Conservation (phyloP, 306 rosid genomes). For the Vicia villosa region DNA sequence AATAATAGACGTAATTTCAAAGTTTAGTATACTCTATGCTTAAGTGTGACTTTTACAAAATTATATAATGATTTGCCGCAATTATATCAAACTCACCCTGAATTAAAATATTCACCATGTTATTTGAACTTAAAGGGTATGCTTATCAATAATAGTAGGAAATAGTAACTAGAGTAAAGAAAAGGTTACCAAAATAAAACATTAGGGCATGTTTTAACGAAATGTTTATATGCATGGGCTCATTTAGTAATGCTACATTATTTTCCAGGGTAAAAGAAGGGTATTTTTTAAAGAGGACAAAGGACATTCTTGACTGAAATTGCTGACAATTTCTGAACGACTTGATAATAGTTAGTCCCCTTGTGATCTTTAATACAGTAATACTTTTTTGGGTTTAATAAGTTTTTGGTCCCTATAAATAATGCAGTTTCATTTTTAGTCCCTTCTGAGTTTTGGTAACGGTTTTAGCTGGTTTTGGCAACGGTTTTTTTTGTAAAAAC, state of each 20-base stretch:
- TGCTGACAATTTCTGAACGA: neutral
- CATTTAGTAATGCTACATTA: neutral
- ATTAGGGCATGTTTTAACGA: neutral
- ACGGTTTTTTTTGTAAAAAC: no score
- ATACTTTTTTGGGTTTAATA: no score
- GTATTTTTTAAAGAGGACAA: neutral
- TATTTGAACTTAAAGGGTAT: neutral
- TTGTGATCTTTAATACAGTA: neutral
- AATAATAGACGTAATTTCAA: constrained; percentile 9
- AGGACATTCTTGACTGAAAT: constrained; percentile 18
- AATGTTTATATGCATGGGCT: neutral
- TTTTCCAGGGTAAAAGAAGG: no score
- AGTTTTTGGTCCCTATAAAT: no score
- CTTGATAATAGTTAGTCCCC: neutral
- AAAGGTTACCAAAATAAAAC: neutral
- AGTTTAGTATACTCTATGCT: neutral
- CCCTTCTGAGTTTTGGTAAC: no score
- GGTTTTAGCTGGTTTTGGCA: no score
- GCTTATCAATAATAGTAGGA: neutral
- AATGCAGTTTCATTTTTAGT: no score
- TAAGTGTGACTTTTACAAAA: neutral
- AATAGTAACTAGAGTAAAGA: no score
- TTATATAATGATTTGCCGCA: neutral
- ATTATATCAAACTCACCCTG: no score
- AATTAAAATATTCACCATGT: no score